Percentiles rank a stretch among this genome's conserved stretches.
Conservation (phyloP, 108 stramenopile species). For the Epipyxis sp. region DNA sequence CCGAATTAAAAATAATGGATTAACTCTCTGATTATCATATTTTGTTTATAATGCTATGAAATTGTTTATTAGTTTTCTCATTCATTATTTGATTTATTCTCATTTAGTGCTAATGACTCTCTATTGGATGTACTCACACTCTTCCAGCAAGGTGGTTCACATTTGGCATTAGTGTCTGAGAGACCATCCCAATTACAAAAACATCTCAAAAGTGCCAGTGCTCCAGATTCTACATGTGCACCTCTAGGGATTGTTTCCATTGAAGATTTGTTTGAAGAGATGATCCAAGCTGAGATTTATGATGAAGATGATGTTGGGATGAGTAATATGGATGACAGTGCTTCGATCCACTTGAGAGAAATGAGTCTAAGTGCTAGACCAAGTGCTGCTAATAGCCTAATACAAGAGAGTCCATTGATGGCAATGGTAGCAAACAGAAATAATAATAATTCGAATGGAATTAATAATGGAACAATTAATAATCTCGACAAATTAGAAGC, state of each 20-base stretch:
- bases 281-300: constrained; percentile 19
- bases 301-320: constrained; percentile 18
- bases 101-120: not conserved
- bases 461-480: too few species aligned
- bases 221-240: not conserved
- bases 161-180: constrained; percentile 10
- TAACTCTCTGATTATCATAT: too few species aligned
- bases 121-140: constrained; percentile 1
- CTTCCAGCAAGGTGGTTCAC: constrained; percentile 23
- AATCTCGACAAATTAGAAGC: too few species aligned
- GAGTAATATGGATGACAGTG: too few species aligned
- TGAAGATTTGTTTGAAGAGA: constrained; percentile 19
- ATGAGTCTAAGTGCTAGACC: too few species aligned
- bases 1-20: not conserved
- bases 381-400: too few species aligned
- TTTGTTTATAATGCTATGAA: too few species aligned
- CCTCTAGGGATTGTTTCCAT: constrained; percentile 10
- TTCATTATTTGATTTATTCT: not conserved
- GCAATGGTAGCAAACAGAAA: too few species aligned
- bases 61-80: too few species aligned
- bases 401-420: too few species aligned
- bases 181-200: not conserved
- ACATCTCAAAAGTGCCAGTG: not conserved
- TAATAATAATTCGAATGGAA: too few species aligned
- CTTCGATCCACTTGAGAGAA: too few species aligned